Base-by-base conservation (phyloP, 148 eudicot genomes). In the Heliosperma pusillum region DNA sequence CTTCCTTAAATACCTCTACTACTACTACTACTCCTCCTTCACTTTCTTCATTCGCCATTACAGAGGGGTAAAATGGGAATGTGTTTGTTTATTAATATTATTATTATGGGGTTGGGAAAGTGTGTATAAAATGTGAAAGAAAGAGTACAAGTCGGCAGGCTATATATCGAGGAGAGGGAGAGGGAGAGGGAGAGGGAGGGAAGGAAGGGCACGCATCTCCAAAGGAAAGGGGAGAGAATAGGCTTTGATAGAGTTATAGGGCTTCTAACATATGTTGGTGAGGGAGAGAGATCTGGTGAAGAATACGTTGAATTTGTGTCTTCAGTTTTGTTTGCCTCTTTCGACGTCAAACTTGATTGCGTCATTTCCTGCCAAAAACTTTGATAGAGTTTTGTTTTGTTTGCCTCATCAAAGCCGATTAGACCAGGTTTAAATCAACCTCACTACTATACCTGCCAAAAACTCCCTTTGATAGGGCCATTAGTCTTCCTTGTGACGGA, bases 1-100 rank as follows among this genome's bases (percentile, higher is more conserved):
- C 84, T 40, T 88, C 84, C 52, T 66, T 77, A 66, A 89, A 89
- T 85, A 85, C 71, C 61, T n/a, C 52, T 8, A n/a, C 80, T 13
- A 29, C 77, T 50, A 58, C 82, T 20, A 70, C 75, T 3, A 11
- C 25, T 73, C 59, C 20, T 42, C 19, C 62, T 19, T 77, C 26
- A 40, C 22, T 77, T 66, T 13, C 66, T 1, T 55, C 80, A 60
- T 57, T 69, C 33, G 36, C 82, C 84, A 83, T 65, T n/a, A 10
- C 36, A 53, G 19, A 40, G 45, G 11, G 21, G 25, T 3, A 8
- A 52, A 74, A 80, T 66, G 83, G 78, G 70, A 58, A 63, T 81
- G 74, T 47, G 10, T 45, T 70, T 57, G 20, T 30, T 24, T 29
- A 27, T 2, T 13, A n/a, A n/a, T n/a, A n/a, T n/a, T n/a, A n/a